These are phyloP conservation scores for Clavispora santaluciae DNA, from an alignment of 805 yeast species.

Conservation along the genomic window DNA sequence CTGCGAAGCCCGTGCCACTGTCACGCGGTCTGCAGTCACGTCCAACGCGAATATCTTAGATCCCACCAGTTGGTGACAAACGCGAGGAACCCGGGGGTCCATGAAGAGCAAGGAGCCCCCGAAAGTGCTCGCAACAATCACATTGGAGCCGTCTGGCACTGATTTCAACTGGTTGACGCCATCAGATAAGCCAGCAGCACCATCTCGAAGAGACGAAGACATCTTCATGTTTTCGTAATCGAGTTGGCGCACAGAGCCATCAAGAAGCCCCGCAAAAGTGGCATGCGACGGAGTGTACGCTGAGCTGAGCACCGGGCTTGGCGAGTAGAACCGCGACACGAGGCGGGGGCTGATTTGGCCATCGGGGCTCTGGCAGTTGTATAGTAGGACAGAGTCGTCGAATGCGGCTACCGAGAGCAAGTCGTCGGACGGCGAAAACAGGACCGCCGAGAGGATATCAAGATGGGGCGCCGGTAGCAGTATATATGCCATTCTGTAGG, in stretches of 20 bases:
- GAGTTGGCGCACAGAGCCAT: conserved; percentile 48
- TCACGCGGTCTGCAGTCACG: conserved; percentile 37
- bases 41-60: conserved; percentile 64
- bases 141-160: conserved; percentile 3
- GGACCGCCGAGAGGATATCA: conserved; percentile 5
- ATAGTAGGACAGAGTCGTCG: conserved; percentile 8
- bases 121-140: conserved; percentile 16
- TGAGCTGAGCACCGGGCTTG: conserved; percentile 24
- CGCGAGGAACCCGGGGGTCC: conserved; percentile 11
- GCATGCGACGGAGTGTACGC: conserved; percentile 21
- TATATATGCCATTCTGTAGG: conserved; percentile 6
- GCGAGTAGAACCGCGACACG: conserved; percentile 5
- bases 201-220: conserved; percentile 1
- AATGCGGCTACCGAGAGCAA: conserved; percentile 9
- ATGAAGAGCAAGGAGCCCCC: conserved; percentile 8
- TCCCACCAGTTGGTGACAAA: conserved; percentile 20
- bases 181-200: background rate
- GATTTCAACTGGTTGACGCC: conserved; percentile 17
- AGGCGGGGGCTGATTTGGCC: background rate
- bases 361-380: conserved; percentile 5
- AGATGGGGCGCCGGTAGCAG: conserved; percentile 9
- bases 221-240: conserved; percentile 43
- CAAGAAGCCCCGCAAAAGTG: conserved; percentile 47
- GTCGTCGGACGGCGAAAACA: conserved; percentile 9
- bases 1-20: conserved; percentile 52